These are phyloP conservation scores for Corylus heterophylla DNA, from an alignment of 306 rosid species.

Conservation along the genomic window DNA sequence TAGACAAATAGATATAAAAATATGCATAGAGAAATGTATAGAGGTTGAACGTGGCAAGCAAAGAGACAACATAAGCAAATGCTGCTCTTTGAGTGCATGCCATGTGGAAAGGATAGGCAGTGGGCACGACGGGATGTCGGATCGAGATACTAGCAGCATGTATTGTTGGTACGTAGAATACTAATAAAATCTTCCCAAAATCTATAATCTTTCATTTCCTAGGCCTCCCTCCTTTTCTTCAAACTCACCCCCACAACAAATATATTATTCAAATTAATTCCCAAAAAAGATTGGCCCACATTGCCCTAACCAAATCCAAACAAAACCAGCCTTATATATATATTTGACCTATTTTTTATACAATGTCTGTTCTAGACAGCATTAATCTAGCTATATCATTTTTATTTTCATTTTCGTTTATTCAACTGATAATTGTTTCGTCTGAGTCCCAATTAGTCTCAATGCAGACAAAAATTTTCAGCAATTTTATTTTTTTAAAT, in stretches of 20 bases:
- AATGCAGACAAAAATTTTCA: too few relatives aligned
- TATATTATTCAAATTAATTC: conserved; percentile 4
- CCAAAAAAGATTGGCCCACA: conserved; percentile 15
- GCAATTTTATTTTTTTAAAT: too few relatives aligned
- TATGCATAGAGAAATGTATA: neutral
- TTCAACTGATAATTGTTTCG: too few relatives aligned
- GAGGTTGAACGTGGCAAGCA: conserved; percentile 37
- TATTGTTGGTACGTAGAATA: neutral
- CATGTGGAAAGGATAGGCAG: conserved; percentile 23
- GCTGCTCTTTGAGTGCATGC: conserved; percentile 45
- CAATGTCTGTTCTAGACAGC: too few relatives aligned
- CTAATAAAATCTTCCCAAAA: neutral
- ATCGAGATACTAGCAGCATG: neutral
- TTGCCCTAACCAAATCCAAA: conserved; percentile 17
- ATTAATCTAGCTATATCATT: too few relatives aligned
- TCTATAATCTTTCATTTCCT: conserved; percentile 21
- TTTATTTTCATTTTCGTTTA: too few relatives aligned
- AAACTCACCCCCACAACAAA: neutral
- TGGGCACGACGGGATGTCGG: conserved; percentile 13
- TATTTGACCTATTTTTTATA: too few relatives aligned
- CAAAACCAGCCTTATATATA: neutral
- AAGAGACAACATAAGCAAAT: conserved; percentile 41
- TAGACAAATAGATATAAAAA: too few relatives aligned
- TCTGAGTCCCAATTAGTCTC: too few relatives aligned
- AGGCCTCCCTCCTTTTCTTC: conserved; percentile 8